These are phyloP conservation scores for Verticillium nubilum DNA, from an alignment of 2,329 filamentous ascomycete species.

Conservation along the genomic window DNA sequence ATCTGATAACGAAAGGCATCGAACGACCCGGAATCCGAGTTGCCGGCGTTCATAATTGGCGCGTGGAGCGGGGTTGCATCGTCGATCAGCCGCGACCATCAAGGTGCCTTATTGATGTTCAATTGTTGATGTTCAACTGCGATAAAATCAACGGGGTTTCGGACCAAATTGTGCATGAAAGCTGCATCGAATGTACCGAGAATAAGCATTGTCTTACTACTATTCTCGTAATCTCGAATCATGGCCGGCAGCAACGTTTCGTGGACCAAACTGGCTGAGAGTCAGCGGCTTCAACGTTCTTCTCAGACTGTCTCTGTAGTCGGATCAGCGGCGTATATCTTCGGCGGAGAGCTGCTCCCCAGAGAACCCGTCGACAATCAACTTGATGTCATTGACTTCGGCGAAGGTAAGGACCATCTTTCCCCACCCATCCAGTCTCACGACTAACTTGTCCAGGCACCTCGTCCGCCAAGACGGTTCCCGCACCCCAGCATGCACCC, in stretches of 20 bases:
- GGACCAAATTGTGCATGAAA: background rate
- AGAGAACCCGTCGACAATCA: constrained; percentile 45
- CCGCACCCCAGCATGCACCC: constrained; percentile 26
- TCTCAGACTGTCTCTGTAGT: constrained; percentile 41
- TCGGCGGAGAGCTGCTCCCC: constrained; percentile 46
- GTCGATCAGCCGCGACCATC: background rate
- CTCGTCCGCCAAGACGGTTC: constrained; percentile 11
- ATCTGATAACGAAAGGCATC: background rate
- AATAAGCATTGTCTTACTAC: background rate
- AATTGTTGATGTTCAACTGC: background rate
- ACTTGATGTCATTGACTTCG: constrained; percentile 32
- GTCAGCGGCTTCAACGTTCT: constrained; percentile 36
- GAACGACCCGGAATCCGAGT: background rate
- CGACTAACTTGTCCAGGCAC: background rate
- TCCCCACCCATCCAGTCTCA: background rate
- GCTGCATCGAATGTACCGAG: background rate
- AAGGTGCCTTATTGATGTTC: background rate
- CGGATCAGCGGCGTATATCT: constrained; percentile 33
- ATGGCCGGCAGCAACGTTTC: constrained; percentile 11
- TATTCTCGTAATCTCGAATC: too few species aligned
- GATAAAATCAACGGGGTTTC: background rate
- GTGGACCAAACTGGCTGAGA: constrained; percentile 20
- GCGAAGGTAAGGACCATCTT: background rate
- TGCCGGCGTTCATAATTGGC: background rate
- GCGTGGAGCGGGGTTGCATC: background rate